These are phyloP conservation scores for Fragaria vesca DNA, from an alignment of 306 rosid genomes.

Conservation along the genomic window DNA sequence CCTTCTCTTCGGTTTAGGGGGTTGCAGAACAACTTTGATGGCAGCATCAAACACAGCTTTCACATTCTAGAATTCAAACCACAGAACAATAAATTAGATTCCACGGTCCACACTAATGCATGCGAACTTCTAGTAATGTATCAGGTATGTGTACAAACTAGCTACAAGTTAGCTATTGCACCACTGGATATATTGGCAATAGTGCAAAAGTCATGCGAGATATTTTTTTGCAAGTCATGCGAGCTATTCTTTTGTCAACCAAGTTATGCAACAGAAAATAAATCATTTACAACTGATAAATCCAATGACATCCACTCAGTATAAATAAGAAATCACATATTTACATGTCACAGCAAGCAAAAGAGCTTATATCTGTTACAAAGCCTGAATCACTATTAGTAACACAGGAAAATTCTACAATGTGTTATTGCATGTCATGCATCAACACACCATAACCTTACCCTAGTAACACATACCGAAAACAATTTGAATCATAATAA, in stretches of 20 bases:
- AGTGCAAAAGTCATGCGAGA: not conserved
- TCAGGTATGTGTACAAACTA: not conserved
- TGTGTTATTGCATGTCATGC: too few relatives aligned
- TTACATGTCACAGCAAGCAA: not conserved
- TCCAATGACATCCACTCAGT: not conserved
- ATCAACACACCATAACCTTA: too few relatives aligned
- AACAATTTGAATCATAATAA: not conserved
- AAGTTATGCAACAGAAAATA: not conserved
- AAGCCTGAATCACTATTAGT: not conserved
- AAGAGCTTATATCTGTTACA: not conserved
- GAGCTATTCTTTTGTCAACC: not conserved
- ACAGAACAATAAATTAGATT: constrained; percentile 3
- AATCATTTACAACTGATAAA: not conserved
- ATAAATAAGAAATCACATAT: not conserved
- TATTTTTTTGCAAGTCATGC: not conserved
- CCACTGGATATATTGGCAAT: not conserved
- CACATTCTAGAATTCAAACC: constrained; percentile 40
- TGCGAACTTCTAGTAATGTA: not conserved
- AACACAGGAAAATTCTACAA: not conserved
- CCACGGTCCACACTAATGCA: not conserved
- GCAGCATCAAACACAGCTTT: constrained; percentile 70
- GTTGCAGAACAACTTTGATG: constrained; percentile 61
- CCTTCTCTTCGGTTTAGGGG: constrained; percentile 49
- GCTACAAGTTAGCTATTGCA: not conserved
- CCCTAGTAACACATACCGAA: not conserved